Percentiles rank a stretch among this genome's conserved stretches.
These are phyloP conservation scores for Jaltomata sinuosa DNA, from an alignment of 257 asterid genomes.

Conservation along the genomic window DNA sequence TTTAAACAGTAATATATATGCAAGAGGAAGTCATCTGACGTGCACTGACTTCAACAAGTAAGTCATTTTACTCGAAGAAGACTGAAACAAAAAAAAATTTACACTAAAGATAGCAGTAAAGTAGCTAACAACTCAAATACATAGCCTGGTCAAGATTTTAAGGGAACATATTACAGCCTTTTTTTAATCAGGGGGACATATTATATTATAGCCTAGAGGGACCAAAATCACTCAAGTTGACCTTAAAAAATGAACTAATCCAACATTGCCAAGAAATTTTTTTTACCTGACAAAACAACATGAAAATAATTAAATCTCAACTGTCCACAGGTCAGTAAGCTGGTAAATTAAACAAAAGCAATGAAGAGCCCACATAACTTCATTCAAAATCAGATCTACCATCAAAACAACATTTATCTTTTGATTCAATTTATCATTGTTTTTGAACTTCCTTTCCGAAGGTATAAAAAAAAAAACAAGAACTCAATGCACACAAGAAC, in stretches of 20 bases:
- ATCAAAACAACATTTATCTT: neutral
- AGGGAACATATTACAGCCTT: neutral
- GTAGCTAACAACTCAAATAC: neutral
- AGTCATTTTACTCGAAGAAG: neutral
- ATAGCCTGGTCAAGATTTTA: neutral
- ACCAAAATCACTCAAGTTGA: neutral
- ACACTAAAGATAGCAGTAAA: neutral
- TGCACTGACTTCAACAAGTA: neutral
- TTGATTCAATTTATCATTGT: neutral
- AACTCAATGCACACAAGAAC: constrained; percentile 2
- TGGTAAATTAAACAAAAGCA: neutral
- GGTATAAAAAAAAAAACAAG: neutral
- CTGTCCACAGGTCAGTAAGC: neutral
- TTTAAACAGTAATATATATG: neutral
- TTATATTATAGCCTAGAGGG: neutral
- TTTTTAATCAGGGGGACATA: neutral
- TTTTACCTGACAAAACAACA: neutral
- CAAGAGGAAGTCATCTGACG: neutral
- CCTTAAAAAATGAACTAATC: neutral
- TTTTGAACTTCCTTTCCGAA: neutral
- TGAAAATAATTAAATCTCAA: neutral
- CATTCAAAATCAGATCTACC: constrained; percentile 53
- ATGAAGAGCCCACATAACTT: neutral
- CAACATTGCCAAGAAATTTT: neutral
- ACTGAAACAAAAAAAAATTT: neutral